Percentiles rank a stretch among this genome's conserved stretches.
Evolutionary conservation across 257 asterid species (phyloP).

Genomic region (Jasminum sambac): DNA sequence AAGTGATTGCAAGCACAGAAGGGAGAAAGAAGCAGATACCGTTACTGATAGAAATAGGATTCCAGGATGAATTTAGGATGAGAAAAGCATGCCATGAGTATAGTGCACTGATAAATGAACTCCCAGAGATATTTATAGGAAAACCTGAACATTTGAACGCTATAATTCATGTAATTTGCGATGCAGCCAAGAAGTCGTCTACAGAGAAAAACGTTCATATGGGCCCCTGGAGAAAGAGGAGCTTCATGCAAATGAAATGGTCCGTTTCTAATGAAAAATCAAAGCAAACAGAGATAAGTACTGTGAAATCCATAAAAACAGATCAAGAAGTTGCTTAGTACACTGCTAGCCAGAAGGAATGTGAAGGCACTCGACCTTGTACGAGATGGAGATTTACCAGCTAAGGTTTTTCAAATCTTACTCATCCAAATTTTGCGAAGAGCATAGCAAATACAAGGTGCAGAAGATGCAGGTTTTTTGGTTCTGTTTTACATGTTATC

Average conservation of each 20-base stretch:
- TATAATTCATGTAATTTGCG: constrained; percentile 46
- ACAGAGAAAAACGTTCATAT: constrained; percentile 42
- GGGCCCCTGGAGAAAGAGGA: constrained; percentile 58
- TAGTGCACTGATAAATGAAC: constrained; percentile 27
- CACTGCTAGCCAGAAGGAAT: not conserved
- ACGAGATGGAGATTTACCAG: not conserved
- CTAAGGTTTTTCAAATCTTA: not conserved
- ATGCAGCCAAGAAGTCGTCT: constrained; percentile 53
- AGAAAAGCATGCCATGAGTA: constrained; percentile 51
- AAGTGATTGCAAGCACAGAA: constrained; percentile 43
- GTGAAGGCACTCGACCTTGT: not conserved
- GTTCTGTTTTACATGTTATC: not conserved
- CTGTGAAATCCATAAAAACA: constrained; percentile 9
- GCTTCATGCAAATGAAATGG: constrained; percentile 58
- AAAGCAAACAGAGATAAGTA: not conserved
- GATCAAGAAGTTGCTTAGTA: not conserved
- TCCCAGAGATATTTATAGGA: constrained; percentile 51
- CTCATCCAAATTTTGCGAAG: constrained; percentile 1
- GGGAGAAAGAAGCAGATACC: constrained; percentile 42
- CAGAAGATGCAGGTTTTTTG: not conserved
- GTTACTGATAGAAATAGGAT: constrained; percentile 47
- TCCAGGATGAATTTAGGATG: constrained; percentile 56
- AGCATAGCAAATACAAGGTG: not conserved
- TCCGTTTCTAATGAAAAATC: constrained; percentile 31
- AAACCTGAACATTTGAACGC: constrained; percentile 46